Evolutionary conservation across 768 basidiomycete genomes (phyloP).

Genomic region (Termitomyces heimii): DNA sequence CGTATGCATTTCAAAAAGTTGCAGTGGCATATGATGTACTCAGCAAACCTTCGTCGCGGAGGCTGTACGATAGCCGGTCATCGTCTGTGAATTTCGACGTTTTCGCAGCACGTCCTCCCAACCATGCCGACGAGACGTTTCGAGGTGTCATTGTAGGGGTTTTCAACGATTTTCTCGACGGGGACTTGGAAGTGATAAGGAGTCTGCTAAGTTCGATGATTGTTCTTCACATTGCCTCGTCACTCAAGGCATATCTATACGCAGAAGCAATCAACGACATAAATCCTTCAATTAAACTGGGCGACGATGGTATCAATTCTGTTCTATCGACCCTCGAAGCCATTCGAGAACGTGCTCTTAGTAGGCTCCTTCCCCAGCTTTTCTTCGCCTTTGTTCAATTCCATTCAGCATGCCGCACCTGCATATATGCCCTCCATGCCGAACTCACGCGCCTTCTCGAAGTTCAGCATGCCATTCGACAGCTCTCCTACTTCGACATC

Average conservation of each 20-base stretch:
- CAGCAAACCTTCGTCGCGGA: slow-evolving; percentile 62
- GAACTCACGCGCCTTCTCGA: slow-evolving; percentile 78
- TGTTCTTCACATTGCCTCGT: background rate
- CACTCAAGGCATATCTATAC: background rate
- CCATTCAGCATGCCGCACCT: slow-evolving; percentile 63
- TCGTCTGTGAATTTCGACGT: slow-evolving; percentile 44
- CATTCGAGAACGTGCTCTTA: slow-evolving; percentile 70
- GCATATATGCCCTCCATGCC: slow-evolving; percentile 65
- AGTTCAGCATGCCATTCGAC: slow-evolving; percentile 69
- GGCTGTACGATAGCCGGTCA: slow-evolving; percentile 60
- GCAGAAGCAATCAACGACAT: slow-evolving; percentile 73
- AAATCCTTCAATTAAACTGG: slow-evolving; percentile 70
- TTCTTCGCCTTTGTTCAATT: background rate
- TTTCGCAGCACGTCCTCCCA: slow-evolving; percentile 44
- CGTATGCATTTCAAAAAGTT: slow-evolving; percentile 82
- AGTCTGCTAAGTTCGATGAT: slow-evolving; percentile 58
- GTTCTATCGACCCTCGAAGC: slow-evolving; percentile 65
- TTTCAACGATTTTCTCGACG: slow-evolving; percentile 79
- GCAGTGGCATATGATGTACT: slow-evolving; percentile 80
- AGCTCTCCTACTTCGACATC: slow-evolving; percentile 74
- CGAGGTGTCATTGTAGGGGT: slow-evolving; percentile 67
- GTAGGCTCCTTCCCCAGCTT: slow-evolving; percentile 32
- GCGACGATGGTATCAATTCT: slow-evolving; percentile 73
- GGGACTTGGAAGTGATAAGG: slow-evolving; percentile 82
- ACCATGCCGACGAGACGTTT: slow-evolving; percentile 75